phyloP scores from a whole-genome alignment of 2,329 filamentous ascomycete species.

The Hypoxylon sp. region DNA sequence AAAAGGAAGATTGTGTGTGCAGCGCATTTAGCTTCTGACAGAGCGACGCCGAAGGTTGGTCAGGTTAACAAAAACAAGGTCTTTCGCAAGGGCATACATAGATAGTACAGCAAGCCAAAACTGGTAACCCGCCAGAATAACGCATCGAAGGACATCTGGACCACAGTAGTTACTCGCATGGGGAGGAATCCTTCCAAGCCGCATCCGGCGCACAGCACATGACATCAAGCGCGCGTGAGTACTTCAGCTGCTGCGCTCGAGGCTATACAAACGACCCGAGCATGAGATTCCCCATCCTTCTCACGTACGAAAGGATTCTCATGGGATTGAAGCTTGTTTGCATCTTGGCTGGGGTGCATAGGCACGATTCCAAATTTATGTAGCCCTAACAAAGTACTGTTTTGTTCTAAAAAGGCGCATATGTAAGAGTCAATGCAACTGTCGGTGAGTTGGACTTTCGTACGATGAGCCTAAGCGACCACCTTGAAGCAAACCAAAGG shows the following conservation, averaged over 20 bases:
- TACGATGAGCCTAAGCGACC: conserved; percentile 18
- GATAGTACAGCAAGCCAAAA: too few relatives aligned
- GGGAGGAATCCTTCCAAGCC: conserved; percentile 32
- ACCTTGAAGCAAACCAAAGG: conserved; percentile 33
- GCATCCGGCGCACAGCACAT: conserved; percentile 33
- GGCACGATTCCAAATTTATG: conserved; percentile 9
- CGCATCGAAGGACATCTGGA: conserved; percentile 19
- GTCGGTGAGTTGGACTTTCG: conserved; percentile 22
- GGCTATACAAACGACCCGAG: conserved; percentile 13
- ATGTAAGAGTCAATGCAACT: conserved; percentile 15
- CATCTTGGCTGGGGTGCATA: conserved; percentile 29
- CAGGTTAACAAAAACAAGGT: conserved; percentile 9
- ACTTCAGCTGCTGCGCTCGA: too few relatives aligned
- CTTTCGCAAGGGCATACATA: too few relatives aligned
- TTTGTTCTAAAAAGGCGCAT: conserved; percentile 13
- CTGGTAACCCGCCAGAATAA: conserved; percentile 24
- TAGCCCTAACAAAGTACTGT: too few relatives aligned
- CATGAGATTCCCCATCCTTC: conserved; percentile 1
- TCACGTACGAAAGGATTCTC: too few relatives aligned
- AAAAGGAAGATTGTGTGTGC: too few relatives aligned
- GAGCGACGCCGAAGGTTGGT: conserved; percentile 2
- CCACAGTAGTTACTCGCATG: conserved; percentile 21
- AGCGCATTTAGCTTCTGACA: conserved; percentile 3
- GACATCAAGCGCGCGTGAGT: conserved; percentile 17
- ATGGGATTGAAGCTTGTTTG: conserved; percentile 38